Base-by-base conservation (phyloP, 2,329 filamentous ascomycete species). In the Thelonectria rubi region DNA sequence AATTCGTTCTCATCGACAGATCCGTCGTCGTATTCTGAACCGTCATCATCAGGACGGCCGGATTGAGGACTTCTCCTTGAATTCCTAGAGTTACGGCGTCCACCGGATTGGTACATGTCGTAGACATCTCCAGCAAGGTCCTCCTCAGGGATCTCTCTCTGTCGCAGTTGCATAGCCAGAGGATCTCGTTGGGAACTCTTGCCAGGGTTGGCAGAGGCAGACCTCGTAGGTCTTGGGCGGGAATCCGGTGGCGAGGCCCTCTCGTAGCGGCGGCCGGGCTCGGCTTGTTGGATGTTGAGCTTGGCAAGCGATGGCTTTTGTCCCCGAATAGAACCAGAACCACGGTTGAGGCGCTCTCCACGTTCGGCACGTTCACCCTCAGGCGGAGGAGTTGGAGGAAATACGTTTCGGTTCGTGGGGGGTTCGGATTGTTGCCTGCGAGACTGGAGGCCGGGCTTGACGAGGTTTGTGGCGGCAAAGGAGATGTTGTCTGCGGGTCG, bases 321-420 rank as follows among this genome's bases (percentile, higher is more conserved):
- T 2, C 86, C 86, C 60, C 86, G 85, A 50, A 89, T 84, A n/a
- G 87, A 89, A 26, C 15, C 42, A 45, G 42, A 18, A 24, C 18
- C 18, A 45, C 15, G 18, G 42, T 18, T 18, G 17, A 18, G 17
- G 15, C 39, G 15, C 14, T n/a, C 14, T 12, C 39, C 15, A 42
- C 87, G 82, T 65, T 79, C 84, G 70, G 85, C 80, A 45, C 89
- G 90, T 68, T 97, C 93, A 64, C 87, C 86, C 81, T 99, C 95
- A 6, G 95, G 95, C 7, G 95, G 95, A 42, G 95, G 95, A n/a
- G 95, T 98, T n/a, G 95, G 95, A 17, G 95, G 95, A 80, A 98
- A 97, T 65, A 94, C 86, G 71, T 91, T 92, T 70, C 93, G 88
- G 74, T 86, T 87, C 66, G 88, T 81, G 0, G 92, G 92, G 9